phyloP scores from a whole-genome alignment of 2,329 filamentous ascomycete genomes.

The Alternaria gansuensis region DNA sequence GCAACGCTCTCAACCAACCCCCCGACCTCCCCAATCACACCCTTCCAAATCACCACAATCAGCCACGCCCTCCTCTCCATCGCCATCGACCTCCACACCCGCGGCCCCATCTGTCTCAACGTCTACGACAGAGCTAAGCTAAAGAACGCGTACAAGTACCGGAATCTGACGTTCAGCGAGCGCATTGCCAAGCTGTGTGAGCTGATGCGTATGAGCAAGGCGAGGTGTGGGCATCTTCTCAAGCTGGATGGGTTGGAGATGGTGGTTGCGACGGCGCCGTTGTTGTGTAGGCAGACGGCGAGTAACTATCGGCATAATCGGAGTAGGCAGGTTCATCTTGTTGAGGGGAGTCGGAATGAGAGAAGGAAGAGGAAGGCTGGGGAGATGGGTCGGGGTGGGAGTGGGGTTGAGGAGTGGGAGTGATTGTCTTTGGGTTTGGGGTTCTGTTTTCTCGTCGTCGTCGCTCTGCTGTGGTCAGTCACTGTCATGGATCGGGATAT shows the following conservation, averaged over 20 bases:
- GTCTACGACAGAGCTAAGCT: slow-evolving; percentile 11
- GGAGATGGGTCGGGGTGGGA: background rate
- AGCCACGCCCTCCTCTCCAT: slow-evolving; percentile 12
- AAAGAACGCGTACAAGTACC: background rate
- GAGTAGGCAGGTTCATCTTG: slow-evolving; percentile 2
- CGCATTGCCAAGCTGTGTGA: slow-evolving; percentile 12
- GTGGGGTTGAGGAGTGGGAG: background rate
- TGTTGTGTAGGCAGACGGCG: slow-evolving; percentile 2
- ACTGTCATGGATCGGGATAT: too few relatives aligned
- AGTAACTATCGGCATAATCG: slow-evolving; percentile 9
- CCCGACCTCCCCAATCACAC: background rate
- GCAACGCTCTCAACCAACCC: background rate
- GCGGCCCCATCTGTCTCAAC: slow-evolving; percentile 9
- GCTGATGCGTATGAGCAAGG: slow-evolving; percentile 13
- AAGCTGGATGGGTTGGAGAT: slow-evolving; percentile 9
- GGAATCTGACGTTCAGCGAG: background rate
- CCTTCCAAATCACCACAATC: slow-evolving; percentile 1
- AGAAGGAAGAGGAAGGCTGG: background rate
- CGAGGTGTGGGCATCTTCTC: slow-evolving; percentile 9
- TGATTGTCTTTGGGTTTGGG: too few relatives aligned
- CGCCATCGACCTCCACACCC: slow-evolving; percentile 10
- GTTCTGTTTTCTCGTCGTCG: too few relatives aligned
- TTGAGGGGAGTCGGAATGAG: background rate
- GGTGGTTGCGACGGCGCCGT: slow-evolving; percentile 7
- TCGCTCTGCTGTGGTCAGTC: too few relatives aligned